Conservation (phyloP, 2,329 filamentous ascomycete species). For the Alternaria sp. region DNA sequence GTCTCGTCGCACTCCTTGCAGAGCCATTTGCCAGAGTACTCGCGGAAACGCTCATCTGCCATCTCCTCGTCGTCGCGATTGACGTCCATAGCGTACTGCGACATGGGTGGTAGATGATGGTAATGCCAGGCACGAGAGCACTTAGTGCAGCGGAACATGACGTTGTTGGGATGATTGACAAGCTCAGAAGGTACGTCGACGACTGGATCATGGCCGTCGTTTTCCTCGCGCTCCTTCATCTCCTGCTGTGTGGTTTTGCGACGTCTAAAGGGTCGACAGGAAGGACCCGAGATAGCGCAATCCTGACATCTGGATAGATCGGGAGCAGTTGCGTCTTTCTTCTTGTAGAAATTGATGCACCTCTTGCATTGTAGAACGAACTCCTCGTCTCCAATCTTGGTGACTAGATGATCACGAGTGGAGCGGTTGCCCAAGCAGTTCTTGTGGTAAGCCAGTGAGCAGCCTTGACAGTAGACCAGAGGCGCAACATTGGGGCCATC, state of each 20-base stretch:
- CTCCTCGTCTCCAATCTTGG: conserved; percentile 76
- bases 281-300: conserved; percentile 69
- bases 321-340: conserved; percentile 74
- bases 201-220: conserved; percentile 78
- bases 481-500: conserved; percentile 67
- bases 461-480: conserved; percentile 90
- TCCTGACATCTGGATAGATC: conserved; percentile 73
- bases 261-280: conserved; percentile 77
- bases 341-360: conserved; percentile 73
- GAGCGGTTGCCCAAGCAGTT: conserved; percentile 77
- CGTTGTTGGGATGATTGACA: conserved; percentile 75
- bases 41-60: conserved; percentile 68
- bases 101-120: conserved; percentile 73
- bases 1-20: conserved; percentile 78
- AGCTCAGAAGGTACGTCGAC: conserved; percentile 66
- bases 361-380: conserved; percentile 91
- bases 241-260: conserved; percentile 80
- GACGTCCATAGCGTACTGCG: conserved; percentile 52
- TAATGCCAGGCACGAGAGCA: conserved; percentile 85
- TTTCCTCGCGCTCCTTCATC: conserved; percentile 80
- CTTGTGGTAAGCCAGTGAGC: conserved; percentile 82
- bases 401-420: conserved; percentile 83
- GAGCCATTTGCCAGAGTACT: conserved; percentile 77
- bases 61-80: conserved; percentile 57
- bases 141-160: conserved; percentile 81